A percentile compares a stretch with the other conserved stretches of the same genome.
Conservation (phyloP, 495 filamentous ascomycete species). For the Hypoxylon fragiforme region DNA sequence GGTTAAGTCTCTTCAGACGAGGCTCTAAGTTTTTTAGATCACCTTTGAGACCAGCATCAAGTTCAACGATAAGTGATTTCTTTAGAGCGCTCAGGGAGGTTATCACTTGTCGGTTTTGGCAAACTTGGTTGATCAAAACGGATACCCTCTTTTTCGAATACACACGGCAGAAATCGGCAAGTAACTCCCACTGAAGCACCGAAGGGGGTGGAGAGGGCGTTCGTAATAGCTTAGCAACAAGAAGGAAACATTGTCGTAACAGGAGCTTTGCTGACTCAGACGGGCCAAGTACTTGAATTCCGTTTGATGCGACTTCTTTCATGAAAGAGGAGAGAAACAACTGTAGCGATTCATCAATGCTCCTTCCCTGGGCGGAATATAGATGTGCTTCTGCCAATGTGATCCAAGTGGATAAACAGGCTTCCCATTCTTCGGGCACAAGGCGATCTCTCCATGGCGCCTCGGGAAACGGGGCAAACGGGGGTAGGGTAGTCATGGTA, state of each 20-base stretch:
- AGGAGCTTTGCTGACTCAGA: conserved; percentile 55
- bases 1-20: conserved; percentile 50
- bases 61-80: conserved; percentile 48
- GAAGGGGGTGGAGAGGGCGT: conserved; percentile 45
- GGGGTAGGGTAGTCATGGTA: conserved; percentile 52
- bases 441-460: conserved; percentile 67
- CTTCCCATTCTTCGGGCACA: conserved; percentile 71
- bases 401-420: conserved; percentile 78
- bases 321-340: conserved; percentile 67
- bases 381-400: conserved; percentile 65
- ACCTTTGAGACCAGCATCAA: conserved; percentile 56
- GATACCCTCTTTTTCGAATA: conserved; percentile 56
- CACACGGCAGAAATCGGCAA: conserved; percentile 58
- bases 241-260: conserved; percentile 63
- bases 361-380: conserved; percentile 56
- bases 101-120: conserved; percentile 43
- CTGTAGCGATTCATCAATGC: conserved; percentile 59
- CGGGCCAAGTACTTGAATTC: conserved; percentile 45
- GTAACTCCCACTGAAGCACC: conserved; percentile 59
- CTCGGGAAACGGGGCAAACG: conserved; percentile 75
- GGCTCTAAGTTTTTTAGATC: conserved; percentile 52
- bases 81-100: conserved; percentile 44
- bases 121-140: conserved; percentile 30
- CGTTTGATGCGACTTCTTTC: conserved; percentile 49
- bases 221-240: conserved; percentile 55